Evolutionary conservation across 2,329 filamentous ascomycete species (phyloP), one percentile per base, ranked within the genome.

Genomic region (Stemphylium lycopersici): DNA sequence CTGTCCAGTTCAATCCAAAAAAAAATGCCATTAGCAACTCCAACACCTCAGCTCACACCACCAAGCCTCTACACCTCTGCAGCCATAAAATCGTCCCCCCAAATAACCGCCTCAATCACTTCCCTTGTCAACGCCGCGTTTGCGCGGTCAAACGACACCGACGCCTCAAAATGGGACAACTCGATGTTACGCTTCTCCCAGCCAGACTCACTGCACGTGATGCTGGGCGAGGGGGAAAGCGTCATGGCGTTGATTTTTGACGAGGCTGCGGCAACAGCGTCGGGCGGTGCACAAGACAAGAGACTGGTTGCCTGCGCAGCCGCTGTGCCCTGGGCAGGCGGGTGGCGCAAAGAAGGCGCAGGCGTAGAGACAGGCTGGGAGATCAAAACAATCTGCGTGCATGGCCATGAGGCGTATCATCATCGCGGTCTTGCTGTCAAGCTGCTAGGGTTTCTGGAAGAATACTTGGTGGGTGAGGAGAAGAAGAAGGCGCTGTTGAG

Each of bases 311-410:
- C 66, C 5, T 66, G 61, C 24, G 62, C 66, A 10, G 61, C 56
- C 1, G 60, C 61, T 1, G 45, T 70, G 5, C 65, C 66, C 1
- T 71, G 68, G 68, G 46, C 39, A 36, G 68, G 67, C 3, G 68
- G 65, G 2, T 65, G 56, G 59, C 40, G 40, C 3, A 56, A 56
- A 18, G 59, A 68, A 41, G 59, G 59, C 15, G 48, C 61, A 2
- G 44, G 29, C 0, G 40, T 22, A 1, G 68, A 71, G 46, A 26
- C 47, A 8, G 69, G 69, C 0, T 72, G 63, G 65, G 69, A 72
- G 29, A 56, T 69, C 7, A 71, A 71, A 24, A 59, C 59, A 1
- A 63, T 72, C 0, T 65, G 59, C 38, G 68, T 71, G 0, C 53
- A 66, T 36, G 62, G 55, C 0, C 58, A 61, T 22, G 31, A 43